A percentile compares a stretch with the other conserved stretches of the same genome.
phyloP scores from a whole-genome alignment of 495 filamentous ascomycete genomes.

The Aspergillus bertholletiae region DNA sequence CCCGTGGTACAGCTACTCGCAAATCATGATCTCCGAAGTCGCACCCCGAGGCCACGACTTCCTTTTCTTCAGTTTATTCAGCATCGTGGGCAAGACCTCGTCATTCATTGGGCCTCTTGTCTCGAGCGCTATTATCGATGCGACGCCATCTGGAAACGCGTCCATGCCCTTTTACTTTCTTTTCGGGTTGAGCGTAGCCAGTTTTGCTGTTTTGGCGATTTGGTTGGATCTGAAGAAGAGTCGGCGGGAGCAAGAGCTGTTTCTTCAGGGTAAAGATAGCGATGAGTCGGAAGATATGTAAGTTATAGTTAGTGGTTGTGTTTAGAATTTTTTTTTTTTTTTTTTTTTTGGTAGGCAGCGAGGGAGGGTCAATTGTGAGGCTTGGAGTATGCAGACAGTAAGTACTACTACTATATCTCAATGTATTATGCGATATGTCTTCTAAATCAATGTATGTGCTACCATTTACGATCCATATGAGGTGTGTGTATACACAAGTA shows the following conservation, averaged over 20 bases:
- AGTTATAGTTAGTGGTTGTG: not conserved
- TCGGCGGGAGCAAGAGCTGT: conserved; percentile 51
- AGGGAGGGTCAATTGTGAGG: too few relatives aligned
- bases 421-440: too few relatives aligned
- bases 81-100: conserved; percentile 61
- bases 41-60: conserved; percentile 63
- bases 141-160: conserved; percentile 47
- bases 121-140: conserved; percentile 64
- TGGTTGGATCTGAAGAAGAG: conserved; percentile 59
- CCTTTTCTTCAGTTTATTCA: conserved; percentile 64
- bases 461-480: too few relatives aligned
- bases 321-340: too few relatives aligned
- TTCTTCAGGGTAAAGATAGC: conserved; percentile 40
- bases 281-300: not conserved
- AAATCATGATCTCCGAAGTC: conserved; percentile 67
- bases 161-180: conserved; percentile 64
- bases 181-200: conserved; percentile 53
- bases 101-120: conserved; percentile 63
- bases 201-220: conserved; percentile 45
- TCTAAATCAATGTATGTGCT: too few relatives aligned
- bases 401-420: too few relatives aligned
- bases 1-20: conserved; percentile 66
- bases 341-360: too few relatives aligned
- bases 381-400: too few relatives aligned
- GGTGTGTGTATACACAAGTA: too few relatives aligned